Base-by-base conservation (phyloP, 2,329 filamentous ascomycete genomes). In the Phyllosticta citriasiana region DNA sequence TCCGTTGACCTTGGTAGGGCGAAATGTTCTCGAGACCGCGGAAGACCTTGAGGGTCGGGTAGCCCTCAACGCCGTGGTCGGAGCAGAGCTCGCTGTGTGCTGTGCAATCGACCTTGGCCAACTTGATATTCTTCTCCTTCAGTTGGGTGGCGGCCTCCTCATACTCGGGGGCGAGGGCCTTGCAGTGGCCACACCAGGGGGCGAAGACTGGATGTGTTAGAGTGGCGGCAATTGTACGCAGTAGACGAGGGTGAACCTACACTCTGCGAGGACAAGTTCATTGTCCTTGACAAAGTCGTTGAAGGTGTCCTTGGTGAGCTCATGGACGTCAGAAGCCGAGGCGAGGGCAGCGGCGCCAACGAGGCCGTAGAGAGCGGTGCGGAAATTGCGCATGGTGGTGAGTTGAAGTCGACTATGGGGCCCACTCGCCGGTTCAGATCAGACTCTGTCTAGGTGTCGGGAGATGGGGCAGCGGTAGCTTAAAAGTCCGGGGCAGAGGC, bases 31-130 rank as follows among this genome's bases (percentile, higher is more conserved):
- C 90, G 53, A 79, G 77, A 69, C 94, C 93, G 71, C 93, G 91
- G 91, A 99, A 99, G 79, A 99, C 85, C 87, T 97, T 99, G 74
- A 99, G 85, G 67, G 94, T 99, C 65, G 94, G 94, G 83, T 99
- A 99, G 67, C 94, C 94, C 82, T 97, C 91, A 53, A 99, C 92
- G 65, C 90, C 92, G 71, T 89, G 89, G 69, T 84, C 81, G 77
- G 91, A 84, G 85, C 94, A 99, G 67, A 99, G 88, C 35, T 96
- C 91, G 65, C 86, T 80, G 82, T 99, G 90, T 75, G 89, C 91
- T 72, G 93, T 97, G 84, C 94, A 97, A 82, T 97, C 93, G 69
- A 95, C 78, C 85, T 95, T 94, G 77, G 83, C 88, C 61, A 95
- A 82, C 72, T 83, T 84, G 77, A 94, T 93, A 74, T 88, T 83